Evolutionary conservation across 2,329 filamentous ascomycete genomes (phyloP).

Genomic region (Hypoxylon sp.): DNA sequence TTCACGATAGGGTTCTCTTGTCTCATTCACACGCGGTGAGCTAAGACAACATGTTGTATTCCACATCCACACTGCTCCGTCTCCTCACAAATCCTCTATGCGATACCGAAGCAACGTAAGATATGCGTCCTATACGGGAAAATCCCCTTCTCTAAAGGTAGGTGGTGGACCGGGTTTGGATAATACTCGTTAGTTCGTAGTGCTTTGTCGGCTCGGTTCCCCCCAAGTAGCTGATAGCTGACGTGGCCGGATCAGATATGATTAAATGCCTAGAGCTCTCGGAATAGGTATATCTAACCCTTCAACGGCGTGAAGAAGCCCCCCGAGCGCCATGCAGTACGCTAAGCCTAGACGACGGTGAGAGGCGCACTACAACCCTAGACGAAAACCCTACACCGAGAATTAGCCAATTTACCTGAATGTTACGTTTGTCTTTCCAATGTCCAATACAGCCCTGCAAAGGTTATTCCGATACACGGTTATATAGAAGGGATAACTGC

Average conservation of each 20-base stretch:
- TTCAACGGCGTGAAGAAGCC: slow-evolving; percentile 5
- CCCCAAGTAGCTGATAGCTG: background rate
- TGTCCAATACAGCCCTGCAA: background rate
- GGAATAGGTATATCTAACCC: background rate
- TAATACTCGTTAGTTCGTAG: slow-evolving; percentile 6
- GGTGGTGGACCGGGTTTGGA: slow-evolving; percentile 6
- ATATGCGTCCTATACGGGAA: background rate
- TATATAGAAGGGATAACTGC: background rate
- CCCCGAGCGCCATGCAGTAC: slow-evolving; percentile 10
- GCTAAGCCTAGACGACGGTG: slow-evolving; percentile 5
- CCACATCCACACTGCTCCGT: slow-evolving; percentile 10
- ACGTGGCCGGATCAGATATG: slow-evolving; percentile 1
- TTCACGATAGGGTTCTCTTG: slow-evolving; percentile 24
- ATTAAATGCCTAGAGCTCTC: background rate
- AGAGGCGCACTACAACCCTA: slow-evolving; percentile 11
- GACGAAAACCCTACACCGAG: slow-evolving; percentile 15
- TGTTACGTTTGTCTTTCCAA: background rate
- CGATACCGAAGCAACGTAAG: background rate
- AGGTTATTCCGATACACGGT: background rate
- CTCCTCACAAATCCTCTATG: background rate
- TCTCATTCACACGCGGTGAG: slow-evolving; percentile 20
- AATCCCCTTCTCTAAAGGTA: background rate
- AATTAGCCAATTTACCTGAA: slow-evolving; percentile 18
- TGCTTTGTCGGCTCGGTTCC: background rate
- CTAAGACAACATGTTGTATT: slow-evolving; percentile 9